Evolutionary conservation across 2,329 filamentous ascomycete genomes (phyloP), one percentile per base, ranked within the genome.

Genomic region (Aureobasidium lini): DNA sequence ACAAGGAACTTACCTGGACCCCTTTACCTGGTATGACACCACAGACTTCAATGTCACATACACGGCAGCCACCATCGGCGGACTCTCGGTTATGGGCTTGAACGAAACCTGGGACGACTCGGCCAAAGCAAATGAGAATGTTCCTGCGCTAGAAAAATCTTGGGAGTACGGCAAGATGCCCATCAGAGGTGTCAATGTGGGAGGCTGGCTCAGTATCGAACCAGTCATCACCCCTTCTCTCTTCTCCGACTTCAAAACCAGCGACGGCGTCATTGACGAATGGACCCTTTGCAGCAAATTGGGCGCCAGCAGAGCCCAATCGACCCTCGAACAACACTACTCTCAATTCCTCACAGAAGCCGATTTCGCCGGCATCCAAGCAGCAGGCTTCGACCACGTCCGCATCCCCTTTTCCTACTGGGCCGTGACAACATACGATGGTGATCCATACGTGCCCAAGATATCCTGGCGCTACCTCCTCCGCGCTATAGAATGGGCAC

Each of bases 371-470:
- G 88, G 93, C 42, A 96, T 99, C 61, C 84, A 85, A 50, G 86
- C 84, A 40, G 94, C 94, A 1, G 94, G 94, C 0, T 83, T 99
- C 47, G 94, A 99, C 70, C 94, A 99, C 70, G 89, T 99, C n/a
- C 88, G 94, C 58, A 96, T 99, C 57, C 91, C 89, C 0, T 97
- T 87, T 71, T 90, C 88, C 9, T 99, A 99, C 78, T 99, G 94
- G 94, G 90, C 92, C 0, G 86, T 97, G 1, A 84, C 85, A 60
- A 88, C 86, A 0, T 96, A 95, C 72, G 85, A 89, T 31, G 85
- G 80, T 44, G 94, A 99, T 68, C 90, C 92, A 1, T 99, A 96
- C 69, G 80, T 99, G 1, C 84, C 88, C 61, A 86, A 91, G 43
- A 89, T 90, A 0, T 87, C 89, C 1, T 99, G 93, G 93, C 83